Evolutionary conservation across 441 rosid genomes (phyloP).

Genomic region (Hura crepitans): DNA sequence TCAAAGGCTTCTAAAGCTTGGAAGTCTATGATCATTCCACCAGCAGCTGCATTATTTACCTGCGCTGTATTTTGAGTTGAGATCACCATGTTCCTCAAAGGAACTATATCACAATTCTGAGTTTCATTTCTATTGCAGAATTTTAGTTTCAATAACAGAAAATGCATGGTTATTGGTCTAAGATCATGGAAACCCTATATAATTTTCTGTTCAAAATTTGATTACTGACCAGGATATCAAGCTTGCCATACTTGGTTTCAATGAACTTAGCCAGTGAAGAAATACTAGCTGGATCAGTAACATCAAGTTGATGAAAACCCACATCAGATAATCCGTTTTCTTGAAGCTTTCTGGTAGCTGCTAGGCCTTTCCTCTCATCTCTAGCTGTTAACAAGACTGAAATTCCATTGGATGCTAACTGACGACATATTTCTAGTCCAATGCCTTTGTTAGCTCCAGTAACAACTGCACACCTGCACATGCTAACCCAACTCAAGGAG

Average conservation of each 20-base stretch:
- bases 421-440: constrained; percentile 9
- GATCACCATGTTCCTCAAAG: not conserved
- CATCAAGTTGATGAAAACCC: constrained; percentile 56
- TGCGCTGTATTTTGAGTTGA: not conserved
- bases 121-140: not conserved
- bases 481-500: not conserved
- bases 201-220: too few species aligned
- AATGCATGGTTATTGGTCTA: not conserved
- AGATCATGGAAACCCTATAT: not conserved
- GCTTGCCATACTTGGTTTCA: constrained; percentile 39
- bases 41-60: constrained; percentile 3
- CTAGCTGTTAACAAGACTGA: constrained; percentile 14
- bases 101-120: not conserved
- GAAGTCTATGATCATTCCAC: not conserved
- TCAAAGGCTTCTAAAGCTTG: not conserved
- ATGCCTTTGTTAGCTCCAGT: constrained; percentile 9
- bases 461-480: not conserved
- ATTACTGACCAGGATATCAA: constrained; percentile 24
- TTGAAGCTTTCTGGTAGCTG: constrained; percentile 30
- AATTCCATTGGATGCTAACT: constrained; percentile 15
- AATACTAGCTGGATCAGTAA: constrained; percentile 39
- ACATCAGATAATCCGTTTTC: constrained; percentile 28
- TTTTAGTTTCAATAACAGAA: not conserved
- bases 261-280: constrained; percentile 42
- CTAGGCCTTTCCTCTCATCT: constrained; percentile 4